phyloP scores from a whole-genome alignment of 148 eudicot genomes.

The Vaccinium macrocarpon region DNA sequence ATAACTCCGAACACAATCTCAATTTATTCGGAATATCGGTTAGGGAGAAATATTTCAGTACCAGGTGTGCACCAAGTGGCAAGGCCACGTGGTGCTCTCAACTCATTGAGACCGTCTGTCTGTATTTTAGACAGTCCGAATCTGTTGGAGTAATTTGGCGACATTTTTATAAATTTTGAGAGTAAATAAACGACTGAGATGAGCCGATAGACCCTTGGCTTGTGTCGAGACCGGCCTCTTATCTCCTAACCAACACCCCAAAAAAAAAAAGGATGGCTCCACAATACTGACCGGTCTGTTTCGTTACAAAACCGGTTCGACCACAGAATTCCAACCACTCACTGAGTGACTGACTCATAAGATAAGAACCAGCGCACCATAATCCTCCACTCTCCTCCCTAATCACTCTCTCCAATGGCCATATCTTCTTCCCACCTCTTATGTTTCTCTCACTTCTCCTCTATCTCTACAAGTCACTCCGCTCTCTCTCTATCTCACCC shows the following conservation, averaged over 20 bases:
- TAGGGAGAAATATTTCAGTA: too few relatives aligned
- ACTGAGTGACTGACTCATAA: background rate
- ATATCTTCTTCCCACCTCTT: conserved; percentile 1
- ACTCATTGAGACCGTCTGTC: too few relatives aligned
- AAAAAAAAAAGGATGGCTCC: background rate
- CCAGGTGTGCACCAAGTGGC: too few relatives aligned
- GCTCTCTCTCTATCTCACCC: background rate
- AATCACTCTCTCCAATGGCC: conserved; percentile 26
- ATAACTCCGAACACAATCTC: too few relatives aligned
- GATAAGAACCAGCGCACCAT: background rate
- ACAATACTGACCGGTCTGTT: background rate
- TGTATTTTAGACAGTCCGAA: too few relatives aligned
- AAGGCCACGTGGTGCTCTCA: too few relatives aligned
- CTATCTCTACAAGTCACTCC: background rate
- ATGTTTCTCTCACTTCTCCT: conserved; percentile 21
- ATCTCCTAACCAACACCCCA: background rate
- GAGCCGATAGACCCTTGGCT: too few relatives aligned
- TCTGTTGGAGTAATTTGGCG: too few relatives aligned
- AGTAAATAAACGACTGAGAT: too few relatives aligned
- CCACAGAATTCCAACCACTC: background rate
- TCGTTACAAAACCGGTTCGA: background rate
- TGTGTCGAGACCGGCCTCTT: too few relatives aligned
- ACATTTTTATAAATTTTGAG: too few relatives aligned
- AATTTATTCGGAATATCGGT: too few relatives aligned
- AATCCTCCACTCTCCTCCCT: background rate